Percentiles rank a stretch among this genome's conserved stretches.
These are phyloP conservation scores for Marasmius tenuissimus DNA, from an alignment of 1,284 basidiomycete species.

Conservation along the genomic window DNA sequence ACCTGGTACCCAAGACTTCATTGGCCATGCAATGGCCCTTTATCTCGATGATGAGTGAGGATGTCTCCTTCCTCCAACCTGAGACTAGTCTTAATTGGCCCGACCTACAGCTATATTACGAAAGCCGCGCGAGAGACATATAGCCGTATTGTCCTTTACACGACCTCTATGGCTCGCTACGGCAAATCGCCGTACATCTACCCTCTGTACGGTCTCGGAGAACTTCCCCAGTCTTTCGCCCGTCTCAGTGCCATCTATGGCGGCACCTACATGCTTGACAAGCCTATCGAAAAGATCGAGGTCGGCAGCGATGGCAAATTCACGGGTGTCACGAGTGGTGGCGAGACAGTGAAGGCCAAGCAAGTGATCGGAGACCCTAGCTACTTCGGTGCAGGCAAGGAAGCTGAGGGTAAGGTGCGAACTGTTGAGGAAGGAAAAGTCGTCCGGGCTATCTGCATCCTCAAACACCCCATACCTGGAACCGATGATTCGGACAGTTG, in stretches of 20 bases:
- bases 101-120: constrained; percentile 76
- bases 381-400: constrained; percentile 85
- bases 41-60: constrained; percentile 96
- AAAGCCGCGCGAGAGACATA: constrained; percentile 90
- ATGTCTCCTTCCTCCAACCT: background rate
- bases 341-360: constrained; percentile 96
- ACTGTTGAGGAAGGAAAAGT: constrained; percentile 95
- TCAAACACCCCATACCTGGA: constrained; percentile 98
- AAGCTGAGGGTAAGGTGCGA: constrained; percentile 76
- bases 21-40: constrained; percentile 99
- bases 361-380: constrained; percentile 98
- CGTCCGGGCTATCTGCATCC: constrained; percentile 94
- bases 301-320: constrained; percentile 88
- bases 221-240: constrained; percentile 98
- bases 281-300: constrained; percentile 90
- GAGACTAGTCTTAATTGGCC: constrained; percentile 8
- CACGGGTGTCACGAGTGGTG: constrained; percentile 86
- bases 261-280: constrained; percentile 99
- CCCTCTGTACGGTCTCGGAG: constrained; percentile 97
- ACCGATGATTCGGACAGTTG: constrained; percentile 95
- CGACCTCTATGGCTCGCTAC: constrained; percentile 97
- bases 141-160: constrained; percentile 97
- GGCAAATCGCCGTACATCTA: constrained; percentile 99
- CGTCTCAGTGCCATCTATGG: constrained; percentile 98
- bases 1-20: constrained; percentile 97